Evolutionary conservation across 2,329 filamentous ascomycete species (phyloP), one percentile per base, ranked within the genome.

Genomic region (Eutypella sp.): DNA sequence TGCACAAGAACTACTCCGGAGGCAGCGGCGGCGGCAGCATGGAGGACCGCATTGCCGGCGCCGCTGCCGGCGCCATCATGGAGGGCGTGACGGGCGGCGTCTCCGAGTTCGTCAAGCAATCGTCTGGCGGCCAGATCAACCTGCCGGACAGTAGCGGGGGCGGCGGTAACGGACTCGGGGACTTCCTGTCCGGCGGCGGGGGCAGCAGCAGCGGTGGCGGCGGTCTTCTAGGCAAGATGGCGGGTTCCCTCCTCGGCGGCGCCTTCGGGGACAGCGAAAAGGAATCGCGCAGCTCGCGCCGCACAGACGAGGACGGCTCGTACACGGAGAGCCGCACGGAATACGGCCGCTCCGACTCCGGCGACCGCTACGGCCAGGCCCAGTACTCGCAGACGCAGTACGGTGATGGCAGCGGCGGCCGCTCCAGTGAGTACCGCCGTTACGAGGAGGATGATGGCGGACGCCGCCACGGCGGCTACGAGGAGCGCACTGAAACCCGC

Each of bases 211-310:
- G 84, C 41, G 79, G 79, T 10, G 63, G 89, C 1, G 85, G 86
- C 24, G 83, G 84, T 20, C 69, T 95, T 37, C 72, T 95, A 11
- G 84, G 83, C 45, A 81, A 83, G 23, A 66, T 87, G 27, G 85
- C 87, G 24, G 77, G 78, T 29, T 81, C 79, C 33, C 68, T 91
- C 15, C 75, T 95, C 8, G 79, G 82, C 10, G 76, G 77, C 11
- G 76, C 75, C 13, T 78, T 85, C 43, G 71, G 73, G 42, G 70
- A 72, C 29, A 69, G 77, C 27, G 71, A 81, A 39, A 80, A 74
- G 46, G 73, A 81, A 57, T 71, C 67, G 40, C 77, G 75, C 53
- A 69, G 72, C 44, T 72, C 72, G 53, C 68, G 76, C 47, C 72
- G 73, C 27, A 75, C 80, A 37, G 73, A 75, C 33, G 67, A 77